Percentiles rank a stretch among this genome's conserved stretches.
These are phyloP conservation scores for Leccinum subrobustum DNA, from an alignment of 1,284 basidiomycete genomes.

Conservation along the genomic window DNA sequence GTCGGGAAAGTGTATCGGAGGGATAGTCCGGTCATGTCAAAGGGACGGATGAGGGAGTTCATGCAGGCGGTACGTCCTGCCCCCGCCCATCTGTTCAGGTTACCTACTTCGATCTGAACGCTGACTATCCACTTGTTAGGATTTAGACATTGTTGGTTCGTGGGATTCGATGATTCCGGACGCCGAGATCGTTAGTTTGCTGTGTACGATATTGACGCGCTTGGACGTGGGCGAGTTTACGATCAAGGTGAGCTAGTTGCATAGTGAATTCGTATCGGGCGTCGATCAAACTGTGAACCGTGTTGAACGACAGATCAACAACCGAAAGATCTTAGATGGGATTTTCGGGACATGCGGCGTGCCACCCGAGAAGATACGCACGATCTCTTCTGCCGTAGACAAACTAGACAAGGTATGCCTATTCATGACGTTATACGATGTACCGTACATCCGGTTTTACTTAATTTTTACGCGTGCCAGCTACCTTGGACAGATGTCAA, in stretches of 20 bases:
- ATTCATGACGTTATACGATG: neutral
- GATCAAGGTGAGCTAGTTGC: slow-evolving; percentile 68
- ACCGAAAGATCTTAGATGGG: slow-evolving; percentile 96
- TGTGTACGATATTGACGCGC: slow-evolving; percentile 80
- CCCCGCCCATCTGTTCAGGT: neutral
- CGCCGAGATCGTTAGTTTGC: slow-evolving; percentile 84
- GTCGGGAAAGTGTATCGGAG: slow-evolving; percentile 97
- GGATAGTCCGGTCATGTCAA: slow-evolving; percentile 97
- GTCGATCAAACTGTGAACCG: neutral
- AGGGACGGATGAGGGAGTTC: slow-evolving; percentile 98
- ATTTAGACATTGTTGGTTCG: slow-evolving; percentile 93
- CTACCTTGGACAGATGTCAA: slow-evolving; percentile 90
- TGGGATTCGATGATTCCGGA: slow-evolving; percentile 99
- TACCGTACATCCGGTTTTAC: neutral
- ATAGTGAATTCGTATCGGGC: neutral
- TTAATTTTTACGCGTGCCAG: slow-evolving; percentile 35
- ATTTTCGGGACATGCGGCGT: slow-evolving; percentile 98
- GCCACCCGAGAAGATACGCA: slow-evolving; percentile 84
- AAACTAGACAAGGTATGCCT: slow-evolving; percentile 90
- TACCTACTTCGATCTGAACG: neutral
- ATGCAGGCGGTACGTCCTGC: slow-evolving; percentile 83
- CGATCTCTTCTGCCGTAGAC: slow-evolving; percentile 97
- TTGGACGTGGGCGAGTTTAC: slow-evolving; percentile 93
- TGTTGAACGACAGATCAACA: slow-evolving; percentile 66
- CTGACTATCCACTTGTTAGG: slow-evolving; percentile 43